Base-by-base conservation (phyloP, 2,329 filamentous ascomycete genomes). In the Pseudogymnoascus sp. region DNA sequence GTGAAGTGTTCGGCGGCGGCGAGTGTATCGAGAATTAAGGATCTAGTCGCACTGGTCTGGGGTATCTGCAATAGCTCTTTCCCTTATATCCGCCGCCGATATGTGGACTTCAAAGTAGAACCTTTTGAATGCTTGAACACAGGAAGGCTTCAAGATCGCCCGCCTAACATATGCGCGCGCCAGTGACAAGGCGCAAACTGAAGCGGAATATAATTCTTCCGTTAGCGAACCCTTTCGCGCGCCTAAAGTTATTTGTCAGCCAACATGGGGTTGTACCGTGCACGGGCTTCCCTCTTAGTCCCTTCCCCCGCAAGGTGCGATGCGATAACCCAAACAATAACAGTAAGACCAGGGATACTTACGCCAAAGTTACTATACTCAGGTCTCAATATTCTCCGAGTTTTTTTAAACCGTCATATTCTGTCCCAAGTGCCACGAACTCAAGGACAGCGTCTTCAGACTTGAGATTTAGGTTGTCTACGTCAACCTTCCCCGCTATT, bases 391-490 rank as follows among this genome's bases (percentile, higher is more conserved):
- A 53, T 53, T 53, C 47, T 53, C 47, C 47, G 47, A 53, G 47
- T 25, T 18, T 33, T 18, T 12, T 15, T 53, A 18, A n/a, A 53
- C n/a, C 18, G 18, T 33, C 28, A 53, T 53, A 53, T 33, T 6
- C 47, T 18, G 25, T 20, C 11, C 18, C 47, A 53, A 28, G 47
- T 33, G 20, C 57, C 20, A 63, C 59, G 58, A 61, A 20, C 60
- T 50, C 43, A 63, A 60, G 35, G 7, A 63, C 59, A 58, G 58
- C 63, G 58, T 22, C 60, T 30, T 33, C 60, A 35, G 38, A 50
- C 53, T 20, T 57, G 53, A 59, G 14, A 53, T 33, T 33, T 53
- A 33, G n/a, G 47, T 7, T 1, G 47, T 53, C 50, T 58, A 64
- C 62, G 33, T 41, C 59, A 58, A 62, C 59, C 60, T 59, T 41